phyloP scores from a whole-genome alignment of 805 yeast genomes.

The Saturnispora diversa region DNA sequence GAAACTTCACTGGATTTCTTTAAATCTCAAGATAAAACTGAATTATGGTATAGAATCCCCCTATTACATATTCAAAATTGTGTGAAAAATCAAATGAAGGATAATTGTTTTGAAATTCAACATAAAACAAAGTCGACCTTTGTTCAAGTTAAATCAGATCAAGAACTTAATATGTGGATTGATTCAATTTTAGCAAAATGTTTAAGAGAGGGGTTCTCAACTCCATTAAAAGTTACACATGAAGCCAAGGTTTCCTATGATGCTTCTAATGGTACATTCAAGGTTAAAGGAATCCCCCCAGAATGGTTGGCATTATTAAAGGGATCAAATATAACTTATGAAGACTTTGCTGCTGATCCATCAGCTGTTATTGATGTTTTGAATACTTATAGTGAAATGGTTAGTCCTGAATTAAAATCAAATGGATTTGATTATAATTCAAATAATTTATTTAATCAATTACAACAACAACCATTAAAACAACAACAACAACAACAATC shows the following conservation, averaged over 20 bases:
- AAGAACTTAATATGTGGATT: slow-evolving; percentile 82
- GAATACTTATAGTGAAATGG: slow-evolving; percentile 41
- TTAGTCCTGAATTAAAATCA: slow-evolving; percentile 31
- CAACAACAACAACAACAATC: slow-evolving; percentile 13
- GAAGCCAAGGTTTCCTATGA: slow-evolving; percentile 85
- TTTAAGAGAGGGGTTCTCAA: slow-evolving; percentile 62
- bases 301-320: slow-evolving; percentile 50
- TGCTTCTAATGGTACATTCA: slow-evolving; percentile 57
- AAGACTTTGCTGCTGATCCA: slow-evolving; percentile 56
- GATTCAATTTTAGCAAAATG: slow-evolving; percentile 78
- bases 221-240: slow-evolving; percentile 92
- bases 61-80: slow-evolving; percentile 54
- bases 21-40: slow-evolving; percentile 52
- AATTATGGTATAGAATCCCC: slow-evolving; percentile 45
- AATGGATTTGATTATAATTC: slow-evolving; percentile 5
- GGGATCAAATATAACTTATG: slow-evolving; percentile 52
- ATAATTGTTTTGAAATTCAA: slow-evolving; percentile 74
- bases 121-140: slow-evolving; percentile 59
- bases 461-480: slow-evolving; percentile 5
- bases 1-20: slow-evolving; percentile 70
- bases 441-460: slow-evolving; percentile 12
- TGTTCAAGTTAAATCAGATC: slow-evolving; percentile 67
- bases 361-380: slow-evolving; percentile 56
- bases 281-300: slow-evolving; percentile 45
- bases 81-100: slow-evolving; percentile 60